phyloP scores from a whole-genome alignment of 345 rosid genomes.

The Dimocarpus longan region DNA sequence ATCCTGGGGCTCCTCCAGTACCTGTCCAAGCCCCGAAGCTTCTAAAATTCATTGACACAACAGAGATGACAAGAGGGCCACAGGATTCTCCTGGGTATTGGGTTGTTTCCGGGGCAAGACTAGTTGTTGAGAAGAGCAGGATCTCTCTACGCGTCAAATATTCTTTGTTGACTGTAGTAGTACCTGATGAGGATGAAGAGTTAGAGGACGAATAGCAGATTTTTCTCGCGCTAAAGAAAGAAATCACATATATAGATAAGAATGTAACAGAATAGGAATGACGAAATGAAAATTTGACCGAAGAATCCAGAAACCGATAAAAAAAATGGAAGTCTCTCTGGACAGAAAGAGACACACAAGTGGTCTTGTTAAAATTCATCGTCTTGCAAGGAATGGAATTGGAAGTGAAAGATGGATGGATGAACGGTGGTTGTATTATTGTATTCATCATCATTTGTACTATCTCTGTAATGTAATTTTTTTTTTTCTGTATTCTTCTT shows the following conservation, averaged over 20 bases:
- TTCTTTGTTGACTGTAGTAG: constrained; percentile 64
- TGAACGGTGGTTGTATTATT: constrained; percentile 8
- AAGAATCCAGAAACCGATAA: no score
- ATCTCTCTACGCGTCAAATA: constrained; percentile 91
- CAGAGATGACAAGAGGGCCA: constrained; percentile 92
- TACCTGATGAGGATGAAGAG: constrained; percentile 52
- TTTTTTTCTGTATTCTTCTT: background rate
- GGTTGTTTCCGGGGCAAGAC: constrained; percentile 91
- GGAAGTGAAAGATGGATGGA: background rate
- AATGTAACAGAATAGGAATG: background rate
- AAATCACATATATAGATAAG: background rate
- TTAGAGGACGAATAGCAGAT: constrained; percentile 29
- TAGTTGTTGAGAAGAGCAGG: constrained; percentile 80
- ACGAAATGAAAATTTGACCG: background rate
- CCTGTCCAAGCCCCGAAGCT: constrained; percentile 88
- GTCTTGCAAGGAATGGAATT: background rate
- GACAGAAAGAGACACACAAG: background rate
- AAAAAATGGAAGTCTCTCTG: background rate
- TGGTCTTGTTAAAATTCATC: no score
- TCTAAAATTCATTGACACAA: constrained; percentile 84
- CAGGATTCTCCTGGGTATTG: constrained; percentile 94
- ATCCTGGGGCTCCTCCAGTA: constrained; percentile 52
- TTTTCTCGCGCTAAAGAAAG: background rate
- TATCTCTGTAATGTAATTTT: constrained; percentile 20
- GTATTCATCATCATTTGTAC: constrained; percentile 12